Percentiles rank a stretch among this genome's conserved stretches.
Conservation (phyloP, 495 filamentous ascomycete genomes). For the Letharia lupina region DNA sequence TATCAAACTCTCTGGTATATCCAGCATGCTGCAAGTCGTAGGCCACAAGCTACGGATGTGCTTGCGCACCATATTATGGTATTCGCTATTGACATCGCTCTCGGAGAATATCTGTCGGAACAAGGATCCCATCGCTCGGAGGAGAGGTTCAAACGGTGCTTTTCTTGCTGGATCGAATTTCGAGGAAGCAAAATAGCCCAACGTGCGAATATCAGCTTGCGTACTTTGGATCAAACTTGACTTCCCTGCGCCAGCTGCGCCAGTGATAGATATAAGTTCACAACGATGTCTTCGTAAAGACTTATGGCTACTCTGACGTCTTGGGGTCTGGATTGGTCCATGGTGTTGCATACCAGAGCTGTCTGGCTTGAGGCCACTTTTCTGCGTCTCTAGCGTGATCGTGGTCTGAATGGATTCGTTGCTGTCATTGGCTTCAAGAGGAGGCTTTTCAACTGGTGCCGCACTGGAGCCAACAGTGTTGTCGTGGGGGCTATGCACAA, state of each 20-base stretch:
- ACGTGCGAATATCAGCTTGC: constrained; percentile 59
- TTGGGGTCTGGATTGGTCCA: constrained; percentile 23
- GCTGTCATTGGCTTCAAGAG: constrained; percentile 17
- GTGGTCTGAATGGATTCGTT: constrained; percentile 24
- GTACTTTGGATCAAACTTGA: constrained; percentile 73
- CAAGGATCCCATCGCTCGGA: constrained; percentile 69
- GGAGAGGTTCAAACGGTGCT: constrained; percentile 74
- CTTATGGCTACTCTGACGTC: constrained; percentile 44
- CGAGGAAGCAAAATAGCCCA: constrained; percentile 73
- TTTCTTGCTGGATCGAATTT: constrained; percentile 78
- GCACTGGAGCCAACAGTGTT: constrained; percentile 24
- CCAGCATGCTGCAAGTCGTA: constrained; percentile 64
- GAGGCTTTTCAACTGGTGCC: constrained; percentile 13
- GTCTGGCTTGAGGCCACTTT: constrained; percentile 13
- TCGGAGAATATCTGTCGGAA: constrained; percentile 91
- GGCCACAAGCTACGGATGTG: constrained; percentile 73
- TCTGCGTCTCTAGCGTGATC: constrained; percentile 17
- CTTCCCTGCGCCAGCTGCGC: constrained; percentile 73
- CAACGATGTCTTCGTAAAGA: constrained; percentile 58
- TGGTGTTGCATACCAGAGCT: constrained; percentile 5
- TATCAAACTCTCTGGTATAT: constrained; percentile 67
- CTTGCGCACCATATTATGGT: constrained; percentile 64
- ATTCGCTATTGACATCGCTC: constrained; percentile 71
- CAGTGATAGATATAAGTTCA: constrained; percentile 71
- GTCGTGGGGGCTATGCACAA: constrained; percentile 23